These are phyloP conservation scores for Trichoderma sp. DNA, from an alignment of 2,329 filamentous ascomycete species.

Conservation along the genomic window DNA sequence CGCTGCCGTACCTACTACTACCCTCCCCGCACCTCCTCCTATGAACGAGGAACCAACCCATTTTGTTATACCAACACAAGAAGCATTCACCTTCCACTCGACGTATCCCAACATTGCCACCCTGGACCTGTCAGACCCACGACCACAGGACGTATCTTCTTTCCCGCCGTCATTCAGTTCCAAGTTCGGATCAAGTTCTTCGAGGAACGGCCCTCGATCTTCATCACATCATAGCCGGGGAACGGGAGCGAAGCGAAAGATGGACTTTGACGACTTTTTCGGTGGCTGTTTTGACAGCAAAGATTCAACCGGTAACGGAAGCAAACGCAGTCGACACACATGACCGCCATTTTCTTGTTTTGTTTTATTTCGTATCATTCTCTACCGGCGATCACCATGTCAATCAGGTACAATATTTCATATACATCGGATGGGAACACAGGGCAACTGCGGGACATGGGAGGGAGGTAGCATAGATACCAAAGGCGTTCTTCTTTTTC, in stretches of 20 bases:
- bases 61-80: slow-evolving; percentile 56
- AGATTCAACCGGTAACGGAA: slow-evolving; percentile 54
- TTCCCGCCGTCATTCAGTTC: slow-evolving; percentile 33
- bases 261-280: slow-evolving; percentile 75
- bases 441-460: slow-evolving; percentile 40
- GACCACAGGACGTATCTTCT: slow-evolving; percentile 43
- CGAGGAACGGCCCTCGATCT: slow-evolving; percentile 33
- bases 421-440: slow-evolving; percentile 32
- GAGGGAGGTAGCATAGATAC: slow-evolving; percentile 39
- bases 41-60: slow-evolving; percentile 38
- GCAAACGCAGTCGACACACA: slow-evolving; percentile 55
- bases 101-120: slow-evolving; percentile 63
- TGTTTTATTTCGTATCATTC: background rate
- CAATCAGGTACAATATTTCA: slow-evolving; percentile 22
- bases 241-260: slow-evolving; percentile 70
- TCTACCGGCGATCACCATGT: slow-evolving; percentile 23
- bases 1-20: slow-evolving; percentile 26
- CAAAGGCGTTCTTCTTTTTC: slow-evolving; percentile 38
- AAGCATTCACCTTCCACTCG: slow-evolving; percentile 71
- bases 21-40: slow-evolving; percentile 32
- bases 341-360: slow-evolving; percentile 29
- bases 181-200: slow-evolving; percentile 34
- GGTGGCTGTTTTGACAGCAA: slow-evolving; percentile 67
- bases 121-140: slow-evolving; percentile 58
- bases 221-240: slow-evolving; percentile 58